Percentiles rank a stretch among this genome's conserved stretches.
Conservation (phyloP, 805 yeast species). For the Candida silvicultrix region DNA sequence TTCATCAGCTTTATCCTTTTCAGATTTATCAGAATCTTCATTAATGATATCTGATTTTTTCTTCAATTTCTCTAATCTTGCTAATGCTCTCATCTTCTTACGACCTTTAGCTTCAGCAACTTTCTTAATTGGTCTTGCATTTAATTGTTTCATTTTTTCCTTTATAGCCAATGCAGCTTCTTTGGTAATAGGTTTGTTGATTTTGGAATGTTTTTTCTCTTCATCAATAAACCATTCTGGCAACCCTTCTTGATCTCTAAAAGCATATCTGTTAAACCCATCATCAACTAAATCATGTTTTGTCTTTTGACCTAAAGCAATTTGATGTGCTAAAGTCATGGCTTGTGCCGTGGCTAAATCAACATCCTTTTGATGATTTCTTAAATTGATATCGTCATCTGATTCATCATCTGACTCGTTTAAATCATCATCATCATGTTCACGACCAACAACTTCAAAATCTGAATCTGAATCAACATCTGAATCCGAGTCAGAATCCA, state of each 20-base stretch:
- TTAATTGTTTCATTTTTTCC: slow-evolving; percentile 71
- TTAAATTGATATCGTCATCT: slow-evolving; percentile 44
- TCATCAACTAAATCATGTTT: slow-evolving; percentile 87
- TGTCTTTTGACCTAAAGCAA: slow-evolving; percentile 82
- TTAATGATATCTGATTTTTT: slow-evolving; percentile 89
- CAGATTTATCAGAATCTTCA: slow-evolving; percentile 83
- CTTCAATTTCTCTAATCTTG: slow-evolving; percentile 79
- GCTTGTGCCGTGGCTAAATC: slow-evolving; percentile 92
- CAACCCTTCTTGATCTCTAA: slow-evolving; percentile 82
- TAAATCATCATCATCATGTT: slow-evolving; percentile 28
- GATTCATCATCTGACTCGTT: slow-evolving; percentile 37
- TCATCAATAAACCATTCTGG: slow-evolving; percentile 98
- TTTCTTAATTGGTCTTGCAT: slow-evolving; percentile 97
- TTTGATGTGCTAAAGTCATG: slow-evolving; percentile 95
- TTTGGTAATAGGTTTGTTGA: slow-evolving; percentile 88
- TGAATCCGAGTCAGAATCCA: slow-evolving; percentile 7
- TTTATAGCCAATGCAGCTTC: slow-evolving; percentile 80
- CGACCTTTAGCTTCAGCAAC: slow-evolving; percentile 97
- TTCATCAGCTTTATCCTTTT: slow-evolving; percentile 91
- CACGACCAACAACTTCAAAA: slow-evolving; percentile 17
- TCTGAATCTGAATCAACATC: slow-evolving; percentile 1
- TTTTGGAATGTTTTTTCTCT: slow-evolving; percentile 79
- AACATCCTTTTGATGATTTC: slow-evolving; percentile 54
- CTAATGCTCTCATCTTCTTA: slow-evolving; percentile 87
- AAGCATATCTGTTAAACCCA: slow-evolving; percentile 86